Base-by-base conservation (phyloP, 345 rosid genomes). In the Erodium maritimum region DNA sequence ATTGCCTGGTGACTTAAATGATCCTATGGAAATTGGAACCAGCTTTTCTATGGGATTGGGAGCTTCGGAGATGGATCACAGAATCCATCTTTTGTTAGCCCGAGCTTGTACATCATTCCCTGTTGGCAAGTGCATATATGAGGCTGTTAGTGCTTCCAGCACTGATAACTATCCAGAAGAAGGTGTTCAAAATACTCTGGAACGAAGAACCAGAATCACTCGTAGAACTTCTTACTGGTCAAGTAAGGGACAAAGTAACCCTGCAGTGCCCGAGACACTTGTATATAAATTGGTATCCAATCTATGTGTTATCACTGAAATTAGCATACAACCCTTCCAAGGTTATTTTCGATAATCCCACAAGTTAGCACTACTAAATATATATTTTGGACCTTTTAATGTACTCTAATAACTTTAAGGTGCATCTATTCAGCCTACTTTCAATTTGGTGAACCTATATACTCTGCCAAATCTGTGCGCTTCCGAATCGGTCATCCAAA, bases 111-210 rank as follows among this genome's bases (percentile, higher is more conserved):
- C 53, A 42, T 63, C 77, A 5, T 74, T 77, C 58, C 61, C 71
- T 64, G 24, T 76, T 22, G 46, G 34, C 57, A 77, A 70, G 64
- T 85, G 93, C 71, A 79, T 85, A 48, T 57, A 25, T 33, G 80
- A 74, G 37, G 87, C 96, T 64, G 67, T 93, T 52, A 17, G 69
- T 52, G 99, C 99, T 55, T 93, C 99, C 50, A 89, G 95, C 75
- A 93, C 99, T 55, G 97, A 93, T 75, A 82, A 89, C 60, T 77
- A 65, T 75, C 97, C 91, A 0, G 81, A 63, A n/a, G 97, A 93
- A 73, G 76, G 95, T 62, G 78, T 93, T 56, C 55, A 60, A 33
- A 82, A 93, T 66, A 93, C 99, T 67, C 73, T 83, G 59, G 90
- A 73, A 20, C 79, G 64, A 45, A 66, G 77, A 34, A 87, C 78